phyloP scores from a whole-genome alignment of 2,329 filamentous ascomycete genomes.

The Calonectria hawksworthii region DNA sequence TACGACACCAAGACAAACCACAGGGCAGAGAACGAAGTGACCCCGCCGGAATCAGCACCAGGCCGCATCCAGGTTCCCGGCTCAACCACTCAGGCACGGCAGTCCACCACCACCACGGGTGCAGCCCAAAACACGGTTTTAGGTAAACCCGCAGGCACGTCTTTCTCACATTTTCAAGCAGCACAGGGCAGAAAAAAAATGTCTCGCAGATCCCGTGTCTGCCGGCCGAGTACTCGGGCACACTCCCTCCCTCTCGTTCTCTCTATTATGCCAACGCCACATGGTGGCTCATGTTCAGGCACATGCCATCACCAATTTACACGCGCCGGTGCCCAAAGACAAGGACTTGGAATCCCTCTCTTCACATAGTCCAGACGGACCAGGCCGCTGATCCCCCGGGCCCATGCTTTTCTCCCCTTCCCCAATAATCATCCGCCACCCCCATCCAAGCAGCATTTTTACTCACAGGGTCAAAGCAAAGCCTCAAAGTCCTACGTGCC shows the following conservation, averaged over 20 bases:
- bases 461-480: conserved; percentile 4
- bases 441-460: background rate
- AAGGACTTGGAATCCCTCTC: background rate
- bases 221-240: background rate
- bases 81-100: conserved; percentile 13
- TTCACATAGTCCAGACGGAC: conserved; percentile 3
- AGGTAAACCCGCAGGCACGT: background rate
- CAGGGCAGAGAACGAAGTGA: background rate
- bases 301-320: conserved; percentile 5
- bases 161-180: background rate
- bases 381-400: conserved; percentile 16
- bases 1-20: background rate
- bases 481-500: conserved; percentile 19
- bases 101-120: background rate
- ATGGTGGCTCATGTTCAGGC: conserved; percentile 12
- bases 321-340: background rate
- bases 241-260: background rate
- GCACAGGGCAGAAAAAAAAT: background rate
- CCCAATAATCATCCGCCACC: background rate
- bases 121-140: background rate
- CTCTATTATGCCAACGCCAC: background rate
- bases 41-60: conserved; percentile 6
- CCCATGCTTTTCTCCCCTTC: background rate
- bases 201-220: background rate
- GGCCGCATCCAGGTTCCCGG: background rate